A percentile compares a stretch with the other conserved stretches of the same genome.
phyloP scores from a whole-genome alignment of 805 yeast genomes.

The Cyberlindnera lachancei region DNA sequence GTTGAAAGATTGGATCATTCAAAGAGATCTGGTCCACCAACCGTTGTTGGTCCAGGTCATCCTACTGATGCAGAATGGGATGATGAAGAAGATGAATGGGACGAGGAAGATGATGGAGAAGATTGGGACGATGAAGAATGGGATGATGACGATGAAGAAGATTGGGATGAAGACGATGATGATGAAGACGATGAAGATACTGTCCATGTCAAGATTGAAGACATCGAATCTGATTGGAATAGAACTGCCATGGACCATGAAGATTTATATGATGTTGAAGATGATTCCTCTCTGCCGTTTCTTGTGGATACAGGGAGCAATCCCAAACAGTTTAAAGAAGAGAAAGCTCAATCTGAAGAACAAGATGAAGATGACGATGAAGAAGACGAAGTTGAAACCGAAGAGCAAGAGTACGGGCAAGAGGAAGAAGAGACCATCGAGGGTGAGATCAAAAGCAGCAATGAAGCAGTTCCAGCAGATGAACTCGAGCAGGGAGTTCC shows the following conservation, averaged over 20 bases:
- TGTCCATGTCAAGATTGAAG: conserved; percentile 9
- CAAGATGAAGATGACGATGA: conserved; percentile 18
- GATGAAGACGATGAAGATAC: conserved; percentile 20
- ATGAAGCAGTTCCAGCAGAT: too few species aligned
- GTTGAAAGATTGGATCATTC: conserved; percentile 15
- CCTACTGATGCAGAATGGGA: conserved; percentile 6
- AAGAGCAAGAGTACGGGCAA: background rate
- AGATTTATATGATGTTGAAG: too few species aligned
- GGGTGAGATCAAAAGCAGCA: background rate
- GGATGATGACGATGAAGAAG: conserved; percentile 9
- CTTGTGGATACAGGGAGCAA: too few species aligned
- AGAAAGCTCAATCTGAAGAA: conserved; percentile 7
- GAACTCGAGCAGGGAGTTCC: too few species aligned
- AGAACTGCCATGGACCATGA: too few species aligned
- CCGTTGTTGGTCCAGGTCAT: background rate
- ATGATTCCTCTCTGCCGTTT: too few species aligned
- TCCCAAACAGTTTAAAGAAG: too few species aligned
- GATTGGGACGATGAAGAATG: conserved; percentile 5
- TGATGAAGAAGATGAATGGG: conserved; percentile 6
- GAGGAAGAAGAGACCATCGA: conserved; percentile 5
- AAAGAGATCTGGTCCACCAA: background rate
- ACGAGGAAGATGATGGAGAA: conserved; percentile 10
- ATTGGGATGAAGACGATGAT: conserved; percentile 20
- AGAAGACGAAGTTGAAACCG: conserved; percentile 15
- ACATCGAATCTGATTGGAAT: too few species aligned